phyloP scores from a whole-genome alignment of 2,329 filamentous ascomycete species.

The Lomentospora prolificans region DNA sequence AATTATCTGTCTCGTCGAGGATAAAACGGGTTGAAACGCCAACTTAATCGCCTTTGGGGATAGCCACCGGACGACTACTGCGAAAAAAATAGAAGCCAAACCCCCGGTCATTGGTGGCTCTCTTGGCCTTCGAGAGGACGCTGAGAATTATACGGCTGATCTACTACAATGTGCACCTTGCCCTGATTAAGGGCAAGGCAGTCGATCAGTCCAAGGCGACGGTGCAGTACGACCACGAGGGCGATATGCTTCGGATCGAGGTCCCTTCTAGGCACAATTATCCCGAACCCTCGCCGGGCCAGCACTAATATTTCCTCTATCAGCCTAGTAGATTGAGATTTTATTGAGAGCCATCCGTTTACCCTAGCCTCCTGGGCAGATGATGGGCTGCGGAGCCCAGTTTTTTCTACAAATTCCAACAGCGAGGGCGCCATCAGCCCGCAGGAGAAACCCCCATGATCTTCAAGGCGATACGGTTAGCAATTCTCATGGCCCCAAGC shows the following conservation, averaged over 20 bases:
- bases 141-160: constrained; percentile 3
- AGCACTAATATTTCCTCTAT: background rate
- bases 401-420: background rate
- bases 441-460: background rate
- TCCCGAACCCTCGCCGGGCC: background rate
- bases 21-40: no score
- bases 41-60: no score
- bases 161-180: constrained; percentile 12
- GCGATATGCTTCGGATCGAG: background rate
- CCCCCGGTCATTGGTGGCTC: constrained; percentile 10
- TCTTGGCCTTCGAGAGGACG: constrained; percentile 15
- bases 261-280: background rate
- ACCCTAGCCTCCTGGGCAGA: constrained; percentile 24
- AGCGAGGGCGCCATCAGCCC: background rate
- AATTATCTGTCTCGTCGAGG: no score
- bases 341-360: constrained; percentile 42
- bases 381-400: background rate
- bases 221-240: background rate
- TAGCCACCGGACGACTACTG: background rate
- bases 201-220: background rate
- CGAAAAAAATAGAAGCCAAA: constrained; percentile 12
- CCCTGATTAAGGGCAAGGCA: constrained; percentile 12
- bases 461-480: background rate
- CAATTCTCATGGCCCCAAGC: constrained; percentile 9
- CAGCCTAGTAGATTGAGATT: constrained; percentile 26